Base-by-base conservation (phyloP, 2,329 filamentous ascomycete species). In the Eutypella sp. region DNA sequence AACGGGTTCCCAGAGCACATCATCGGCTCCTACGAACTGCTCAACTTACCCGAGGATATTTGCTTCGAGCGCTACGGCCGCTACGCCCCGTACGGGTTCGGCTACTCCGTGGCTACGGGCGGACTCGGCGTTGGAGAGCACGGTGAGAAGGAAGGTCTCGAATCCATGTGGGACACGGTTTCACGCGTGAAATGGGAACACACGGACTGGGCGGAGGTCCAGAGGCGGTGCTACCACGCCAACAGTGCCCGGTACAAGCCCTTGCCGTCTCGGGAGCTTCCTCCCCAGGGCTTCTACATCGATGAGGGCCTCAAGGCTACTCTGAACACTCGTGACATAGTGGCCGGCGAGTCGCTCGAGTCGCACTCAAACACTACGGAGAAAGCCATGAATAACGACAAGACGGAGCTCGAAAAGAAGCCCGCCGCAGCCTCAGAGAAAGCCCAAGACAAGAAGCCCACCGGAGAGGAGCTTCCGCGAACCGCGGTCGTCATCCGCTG, bases 51-150 rank as follows among this genome's bases (percentile, higher is more conserved):
- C 16, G 81, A 95, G 54, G 85, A 95, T 58, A 80, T 96, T 40
- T 99, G 93, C 69, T 96, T 96, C 61, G 93, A 99, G 56, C 79
- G 93, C 2, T 95, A 88, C 62, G 92, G 92, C 3, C 80, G 90
- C 52, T 80, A 93, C 24, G 91, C 89, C 0, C 87, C 92, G 0
- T 99, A 99, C 57, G 92, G 92, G 0, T 81, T 89, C 50, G 92
- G 92, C 8, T 97, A 97, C 64, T 88, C 86, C 25, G 72, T 78
- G 27, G 82, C 82, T 47, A 82, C 78, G 52, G 92, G 92, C 11
- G 92, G 92, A 2, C 82, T 86, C 22, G 90, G 92, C 4, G 83
- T 87, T n/a, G 91, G 89, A 10, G 79, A 95, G 65, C 83, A 90
- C 57, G 89, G 89, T 19, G 87, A 96, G 51, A 82, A 77, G 41